phyloP scores from a whole-genome alignment of 176 grass and related monocot species.

The Eragrostis curvula region DNA sequence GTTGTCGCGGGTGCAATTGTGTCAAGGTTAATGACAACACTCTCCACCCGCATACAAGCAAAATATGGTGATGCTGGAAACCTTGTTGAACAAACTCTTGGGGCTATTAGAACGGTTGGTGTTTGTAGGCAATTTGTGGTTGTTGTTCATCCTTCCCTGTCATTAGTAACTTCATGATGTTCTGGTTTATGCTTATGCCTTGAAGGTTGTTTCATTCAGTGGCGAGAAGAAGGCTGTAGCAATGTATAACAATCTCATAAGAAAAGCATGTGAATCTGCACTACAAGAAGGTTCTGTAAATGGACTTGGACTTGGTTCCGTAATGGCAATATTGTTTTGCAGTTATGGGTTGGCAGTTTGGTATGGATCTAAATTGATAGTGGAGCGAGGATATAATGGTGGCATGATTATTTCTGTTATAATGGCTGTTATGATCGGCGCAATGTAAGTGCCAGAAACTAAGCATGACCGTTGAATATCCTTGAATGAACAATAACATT shows the following conservation, averaged over 20 bases:
- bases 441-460: slow-evolving; percentile 64
- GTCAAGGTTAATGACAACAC: slow-evolving; percentile 49
- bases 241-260: slow-evolving; percentile 68
- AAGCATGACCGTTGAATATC: slow-evolving; percentile 19
- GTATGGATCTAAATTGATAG: slow-evolving; percentile 76
- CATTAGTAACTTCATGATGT: neutral
- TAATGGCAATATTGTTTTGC: slow-evolving; percentile 64
- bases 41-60: slow-evolving; percentile 63
- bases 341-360: slow-evolving; percentile 79
- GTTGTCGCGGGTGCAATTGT: slow-evolving; percentile 45
- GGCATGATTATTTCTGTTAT: slow-evolving; percentile 73
- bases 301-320: slow-evolving; percentile 63
- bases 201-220: slow-evolving; percentile 80
- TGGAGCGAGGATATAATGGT: slow-evolving; percentile 78
- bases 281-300: slow-evolving; percentile 54
- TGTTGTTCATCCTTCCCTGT: neutral
- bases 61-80: slow-evolving; percentile 76
- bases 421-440: slow-evolving; percentile 68
- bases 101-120: slow-evolving; percentile 79
- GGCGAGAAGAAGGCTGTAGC: slow-evolving; percentile 68
- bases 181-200: slow-evolving; percentile 23
- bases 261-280: slow-evolving; percentile 59
- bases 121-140: neutral
- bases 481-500: slow-evolving; percentile 18
- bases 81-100: slow-evolving; percentile 74